Evolutionary conservation across 2,329 filamentous ascomycete genomes (phyloP), one percentile per base, ranked within the genome.

Genomic region (Epichloe gansuensis): DNA sequence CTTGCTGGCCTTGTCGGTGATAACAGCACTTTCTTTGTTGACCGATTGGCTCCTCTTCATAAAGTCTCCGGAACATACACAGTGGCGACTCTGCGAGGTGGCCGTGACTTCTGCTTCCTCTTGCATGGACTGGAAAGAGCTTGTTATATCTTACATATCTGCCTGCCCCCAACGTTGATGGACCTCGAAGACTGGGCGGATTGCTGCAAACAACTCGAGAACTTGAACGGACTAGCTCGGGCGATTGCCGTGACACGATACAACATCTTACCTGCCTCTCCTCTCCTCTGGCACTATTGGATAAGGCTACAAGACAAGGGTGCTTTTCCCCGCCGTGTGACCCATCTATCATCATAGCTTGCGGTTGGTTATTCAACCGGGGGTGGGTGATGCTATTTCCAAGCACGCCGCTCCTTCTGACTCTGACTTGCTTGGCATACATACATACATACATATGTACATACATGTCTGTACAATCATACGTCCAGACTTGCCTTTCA

Each of bases 261-360:
- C 17, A 21, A 21, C 17, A 31, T 31, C 9, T 31, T 17, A 39
- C n/a, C 41, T 43, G 52, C 23, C 50, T 41, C 13, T 25, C 15
- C 25, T 13, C 23, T 47, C 34, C 39, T 42, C 31, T 31, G 48
- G 44, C 28, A 39, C 44, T 46, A 46, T 46, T 50, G 38, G 35
- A 46, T 34, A 53, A 51, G 52, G 48, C 48, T 48, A 51, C 44
- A 21, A 45, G 39, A 39, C 51, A 39, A 48, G 48, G 48, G 48
- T 46, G 8, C 23, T 44, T 48, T 44, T 44, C 43, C 52, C 44
- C 44, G 28, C 46, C 44, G 46, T 47, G 17, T 51, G 48, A 48
- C 45, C 52, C 39, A 46, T 51, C 47, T 34, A 35, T 46, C 28
- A 43, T 41, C 39, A 42, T 42, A 48, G 25, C 17, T 44, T 34